Conservation (phyloP, 2,329 filamentous ascomycete species). For the Bipolaris oryzae region DNA sequence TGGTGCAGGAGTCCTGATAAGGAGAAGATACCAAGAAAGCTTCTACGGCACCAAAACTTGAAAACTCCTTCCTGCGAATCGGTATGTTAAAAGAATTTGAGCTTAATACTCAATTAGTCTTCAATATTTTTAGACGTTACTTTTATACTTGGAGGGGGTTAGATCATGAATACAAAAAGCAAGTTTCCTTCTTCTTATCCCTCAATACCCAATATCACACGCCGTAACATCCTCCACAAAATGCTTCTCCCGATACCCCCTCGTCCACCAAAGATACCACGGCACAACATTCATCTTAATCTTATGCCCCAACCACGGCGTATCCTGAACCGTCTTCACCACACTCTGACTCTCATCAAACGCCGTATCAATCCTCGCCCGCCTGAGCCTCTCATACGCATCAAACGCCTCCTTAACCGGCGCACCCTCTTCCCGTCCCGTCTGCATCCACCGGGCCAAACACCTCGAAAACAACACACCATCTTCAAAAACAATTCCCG, state of each 20-base stretch:
- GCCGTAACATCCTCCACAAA: constrained; percentile 55
- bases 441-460: constrained; percentile 52
- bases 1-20: too few species aligned
- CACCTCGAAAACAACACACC: constrained; percentile 57
- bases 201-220: constrained; percentile 48
- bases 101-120: too few species aligned
- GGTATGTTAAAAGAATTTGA: too few species aligned
- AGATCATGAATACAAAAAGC: neutral
- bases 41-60: too few species aligned
- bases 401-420: constrained; percentile 54
- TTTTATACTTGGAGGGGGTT: too few species aligned
- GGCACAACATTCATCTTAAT: constrained; percentile 55
- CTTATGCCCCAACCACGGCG: constrained; percentile 53
- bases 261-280: constrained; percentile 56
- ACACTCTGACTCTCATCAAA: constrained; percentile 56
- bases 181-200: neutral
- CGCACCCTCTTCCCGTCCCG: constrained; percentile 32
- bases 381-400: constrained; percentile 55
- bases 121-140: too few species aligned
- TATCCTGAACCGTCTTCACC: constrained; percentile 53
- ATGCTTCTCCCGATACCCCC: constrained; percentile 49
- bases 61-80: too few species aligned
- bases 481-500: constrained; percentile 60
- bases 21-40: too few species aligned
- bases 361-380: constrained; percentile 52